These are phyloP conservation scores for Microbotryum violaceum DNA, from an alignment of 1,284 basidiomycete genomes.

Conservation along the genomic window DNA sequence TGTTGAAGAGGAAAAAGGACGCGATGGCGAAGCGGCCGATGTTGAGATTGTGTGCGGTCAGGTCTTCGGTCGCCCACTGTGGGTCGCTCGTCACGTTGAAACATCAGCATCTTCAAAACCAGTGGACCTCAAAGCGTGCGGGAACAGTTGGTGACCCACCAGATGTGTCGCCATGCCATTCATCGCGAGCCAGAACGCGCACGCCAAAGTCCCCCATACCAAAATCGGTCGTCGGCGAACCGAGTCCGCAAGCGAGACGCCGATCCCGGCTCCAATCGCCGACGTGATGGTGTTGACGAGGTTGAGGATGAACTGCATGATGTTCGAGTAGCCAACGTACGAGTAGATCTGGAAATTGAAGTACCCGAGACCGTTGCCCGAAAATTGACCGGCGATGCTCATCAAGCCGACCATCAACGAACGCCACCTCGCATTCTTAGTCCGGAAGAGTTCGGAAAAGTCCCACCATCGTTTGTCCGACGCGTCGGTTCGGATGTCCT, in stretches of 20 bases:
- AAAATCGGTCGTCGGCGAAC: conserved; percentile 36
- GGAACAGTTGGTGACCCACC: neutral
- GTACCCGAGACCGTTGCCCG: neutral
- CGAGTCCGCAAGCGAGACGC: conserved; percentile 47
- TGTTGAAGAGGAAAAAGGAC: conserved; percentile 49
- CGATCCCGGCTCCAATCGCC: conserved; percentile 49
- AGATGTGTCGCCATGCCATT: neutral
- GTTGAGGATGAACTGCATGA: conserved; percentile 52
- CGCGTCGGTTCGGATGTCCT: conserved; percentile 26
- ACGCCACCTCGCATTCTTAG: neutral
- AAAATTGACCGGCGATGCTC: neutral
- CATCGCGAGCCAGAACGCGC: conserved; percentile 1
- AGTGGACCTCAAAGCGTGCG: no score
- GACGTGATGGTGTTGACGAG: conserved; percentile 52
- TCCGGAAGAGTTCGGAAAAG: conserved; percentile 45
- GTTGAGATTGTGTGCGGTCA: conserved; percentile 32
- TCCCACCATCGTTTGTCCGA: neutral
- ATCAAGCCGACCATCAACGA: neutral
- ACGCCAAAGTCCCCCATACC: conserved; percentile 33
- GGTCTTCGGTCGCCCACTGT: neutral
- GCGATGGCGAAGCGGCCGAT: conserved; percentile 41
- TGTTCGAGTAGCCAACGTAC: conserved; percentile 19
- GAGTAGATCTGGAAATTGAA: conserved; percentile 32
- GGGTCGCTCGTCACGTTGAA: no score
- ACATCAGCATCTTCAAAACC: no score